These are phyloP conservation scores for Hypoxylon trugodes DNA, from an alignment of 495 filamentous ascomycete species.

Conservation along the genomic window DNA sequence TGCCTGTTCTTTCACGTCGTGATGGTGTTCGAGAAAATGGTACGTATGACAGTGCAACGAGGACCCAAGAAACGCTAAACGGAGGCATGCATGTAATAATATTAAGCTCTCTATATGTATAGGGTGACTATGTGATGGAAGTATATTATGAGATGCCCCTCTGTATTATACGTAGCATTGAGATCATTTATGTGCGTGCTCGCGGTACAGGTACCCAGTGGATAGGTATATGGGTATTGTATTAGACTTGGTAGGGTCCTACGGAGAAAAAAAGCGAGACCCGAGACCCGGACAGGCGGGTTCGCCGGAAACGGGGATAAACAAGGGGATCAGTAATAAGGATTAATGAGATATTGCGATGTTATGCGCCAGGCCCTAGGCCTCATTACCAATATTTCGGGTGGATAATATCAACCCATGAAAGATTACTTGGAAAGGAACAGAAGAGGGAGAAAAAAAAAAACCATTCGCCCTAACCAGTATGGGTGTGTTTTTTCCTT, in stretches of 20 bases:
- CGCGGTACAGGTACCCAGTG: slow-evolving; percentile 4
- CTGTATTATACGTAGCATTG: slow-evolving; percentile 19
- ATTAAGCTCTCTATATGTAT: slow-evolving; percentile 6
- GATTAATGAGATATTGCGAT: slow-evolving; percentile 29
- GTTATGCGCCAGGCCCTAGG: too few species aligned
- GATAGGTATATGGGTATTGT: slow-evolving; percentile 7
- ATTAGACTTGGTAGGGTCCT: slow-evolving; percentile 14
- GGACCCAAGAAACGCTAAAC: neutral
- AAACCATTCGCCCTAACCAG: too few species aligned
- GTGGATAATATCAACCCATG: neutral
- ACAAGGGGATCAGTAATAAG: slow-evolving; percentile 32
- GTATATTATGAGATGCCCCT: slow-evolving; percentile 12
- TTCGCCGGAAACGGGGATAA: slow-evolving; percentile 31
- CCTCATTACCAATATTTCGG: too few species aligned
- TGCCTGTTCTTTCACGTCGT: slow-evolving; percentile 17
- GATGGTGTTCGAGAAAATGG: slow-evolving; percentile 38
- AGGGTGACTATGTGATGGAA: slow-evolving; percentile 1
- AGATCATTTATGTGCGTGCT: slow-evolving; percentile 6
- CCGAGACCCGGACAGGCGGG: slow-evolving; percentile 37
- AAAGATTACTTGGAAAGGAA: too few species aligned
- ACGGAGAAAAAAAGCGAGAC: slow-evolving; percentile 39
- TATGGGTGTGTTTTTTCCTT: too few species aligned
- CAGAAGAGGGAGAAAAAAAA: too few species aligned
- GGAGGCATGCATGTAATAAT: slow-evolving; percentile 9
- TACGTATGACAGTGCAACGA: slow-evolving; percentile 6